Evolutionary conservation across 2,329 filamentous ascomycete genomes (phyloP).

Genomic region (Fusarium sp.): DNA sequence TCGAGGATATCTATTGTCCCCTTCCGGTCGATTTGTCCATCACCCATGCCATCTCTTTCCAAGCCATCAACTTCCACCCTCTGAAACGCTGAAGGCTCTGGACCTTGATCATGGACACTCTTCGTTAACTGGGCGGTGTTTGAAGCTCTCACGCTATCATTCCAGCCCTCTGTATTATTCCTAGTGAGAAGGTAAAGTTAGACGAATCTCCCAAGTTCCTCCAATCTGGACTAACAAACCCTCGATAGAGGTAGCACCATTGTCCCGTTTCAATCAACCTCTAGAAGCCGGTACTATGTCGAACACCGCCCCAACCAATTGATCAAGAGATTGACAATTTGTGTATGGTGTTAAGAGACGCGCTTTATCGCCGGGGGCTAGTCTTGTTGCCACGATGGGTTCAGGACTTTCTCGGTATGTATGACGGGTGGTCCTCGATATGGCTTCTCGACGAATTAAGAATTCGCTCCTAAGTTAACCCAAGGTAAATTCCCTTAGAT

Average conservation of each 20-base stretch:
- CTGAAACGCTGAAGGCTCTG: accelerated
- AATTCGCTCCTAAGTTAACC: too few relatives aligned
- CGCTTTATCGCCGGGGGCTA: too few relatives aligned
- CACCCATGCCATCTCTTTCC: too few relatives aligned
- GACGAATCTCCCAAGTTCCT: neutral
- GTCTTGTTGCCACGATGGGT: too few relatives aligned
- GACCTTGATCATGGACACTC: neutral
- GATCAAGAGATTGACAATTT: neutral
- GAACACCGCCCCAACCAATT: neutral
- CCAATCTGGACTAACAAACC: neutral
- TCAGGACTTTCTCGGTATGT: too few relatives aligned
- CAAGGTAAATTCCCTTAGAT: too few relatives aligned
- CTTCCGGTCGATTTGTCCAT: too few relatives aligned
- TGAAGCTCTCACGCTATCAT: neutral
- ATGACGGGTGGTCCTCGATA: too few relatives aligned
- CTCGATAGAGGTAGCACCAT: neutral
- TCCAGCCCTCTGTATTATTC: neutral
- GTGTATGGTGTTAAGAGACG: too few relatives aligned
- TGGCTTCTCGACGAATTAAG: too few relatives aligned
- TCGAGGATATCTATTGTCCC: too few relatives aligned
- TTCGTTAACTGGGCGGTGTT: neutral
- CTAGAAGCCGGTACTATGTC: accelerated
- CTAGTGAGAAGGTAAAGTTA: neutral
- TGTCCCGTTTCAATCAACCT: neutral
- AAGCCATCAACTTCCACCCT: neutral